Percentiles rank a stretch among this genome's conserved stretches.
phyloP scores from a whole-genome alignment of 1,284 basidiomycete genomes.

The Pseudozyma thailandica region DNA sequence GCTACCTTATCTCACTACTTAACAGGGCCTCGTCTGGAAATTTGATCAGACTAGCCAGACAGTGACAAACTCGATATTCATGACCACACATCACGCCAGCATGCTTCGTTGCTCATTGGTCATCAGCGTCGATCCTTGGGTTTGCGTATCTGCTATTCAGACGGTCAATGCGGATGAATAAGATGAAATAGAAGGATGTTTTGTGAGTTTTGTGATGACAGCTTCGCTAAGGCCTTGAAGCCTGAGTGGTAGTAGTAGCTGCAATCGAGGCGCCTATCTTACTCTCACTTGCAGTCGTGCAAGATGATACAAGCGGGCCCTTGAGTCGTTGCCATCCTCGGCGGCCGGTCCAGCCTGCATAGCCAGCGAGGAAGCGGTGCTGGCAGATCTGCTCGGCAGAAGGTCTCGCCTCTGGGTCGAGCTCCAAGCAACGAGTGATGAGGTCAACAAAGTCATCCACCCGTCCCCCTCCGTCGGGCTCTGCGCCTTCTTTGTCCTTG shows the following conservation, averaged over 20 bases:
- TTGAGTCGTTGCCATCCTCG: slow-evolving; percentile 62
- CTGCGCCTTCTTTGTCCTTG: slow-evolving; percentile 38
- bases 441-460: slow-evolving; percentile 82
- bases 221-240: too few species aligned
- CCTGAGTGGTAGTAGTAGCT: not conserved
- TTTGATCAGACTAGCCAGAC: too few species aligned
- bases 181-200: too few species aligned
- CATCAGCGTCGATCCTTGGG: too few species aligned
- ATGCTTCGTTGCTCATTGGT: too few species aligned
- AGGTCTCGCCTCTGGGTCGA: slow-evolving; percentile 74
- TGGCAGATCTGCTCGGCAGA: slow-evolving; percentile 82
- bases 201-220: too few species aligned
- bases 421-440: slow-evolving; percentile 80
- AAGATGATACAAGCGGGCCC: slow-evolving; percentile 23
- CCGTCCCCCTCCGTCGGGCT: slow-evolving; percentile 78
- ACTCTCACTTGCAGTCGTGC: slow-evolving; percentile 18
- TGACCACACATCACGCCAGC: too few species aligned
- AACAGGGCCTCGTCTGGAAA: too few species aligned
- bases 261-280: slow-evolving; percentile 6
- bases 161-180: too few species aligned
- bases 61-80: too few species aligned
- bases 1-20: too few species aligned
- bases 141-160: too few species aligned
- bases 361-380: slow-evolving; percentile 80
- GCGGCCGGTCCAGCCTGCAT: slow-evolving; percentile 69